A percentile compares a stretch with the other conserved stretches of the same genome.
These are phyloP conservation scores for Omphalea diandra DNA, from an alignment of 441 rosid genomes.

Conservation along the genomic window DNA sequence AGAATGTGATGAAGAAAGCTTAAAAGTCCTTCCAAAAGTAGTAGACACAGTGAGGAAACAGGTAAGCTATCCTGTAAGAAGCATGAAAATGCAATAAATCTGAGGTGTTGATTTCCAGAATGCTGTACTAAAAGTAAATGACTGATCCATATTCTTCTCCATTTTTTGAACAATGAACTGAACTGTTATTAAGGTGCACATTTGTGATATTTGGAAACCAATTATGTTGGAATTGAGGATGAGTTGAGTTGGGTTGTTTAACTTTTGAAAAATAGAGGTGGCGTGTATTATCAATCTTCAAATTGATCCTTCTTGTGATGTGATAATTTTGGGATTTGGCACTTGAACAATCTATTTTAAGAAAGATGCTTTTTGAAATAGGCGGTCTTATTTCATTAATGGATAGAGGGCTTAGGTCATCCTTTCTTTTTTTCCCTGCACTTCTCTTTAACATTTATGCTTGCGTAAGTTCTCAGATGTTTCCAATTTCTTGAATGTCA, in stretches of 20 bases:
- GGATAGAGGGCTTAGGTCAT: not conserved
- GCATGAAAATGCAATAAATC: not conserved
- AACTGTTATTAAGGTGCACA: not conserved
- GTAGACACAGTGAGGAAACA: slow-evolving; percentile 89
- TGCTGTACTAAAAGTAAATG: not conserved
- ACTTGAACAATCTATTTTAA: not conserved
- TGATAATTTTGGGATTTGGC: not conserved
- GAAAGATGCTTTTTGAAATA: not conserved
- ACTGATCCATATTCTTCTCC: not conserved
- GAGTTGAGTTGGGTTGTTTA: not conserved
- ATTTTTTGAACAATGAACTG: not conserved
- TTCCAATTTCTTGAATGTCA: slow-evolving; percentile 23
- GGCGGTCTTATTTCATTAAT: not conserved
- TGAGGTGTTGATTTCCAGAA: not conserved
- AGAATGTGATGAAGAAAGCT: slow-evolving; percentile 84
- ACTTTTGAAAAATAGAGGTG: not conserved
- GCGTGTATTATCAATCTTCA: not conserved
- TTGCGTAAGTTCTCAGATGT: slow-evolving; percentile 16
- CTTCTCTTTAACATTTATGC: slow-evolving; percentile 4
- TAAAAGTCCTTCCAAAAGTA: slow-evolving; percentile 68
- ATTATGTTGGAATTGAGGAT: not conserved
- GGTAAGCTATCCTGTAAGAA: slow-evolving; percentile 40
- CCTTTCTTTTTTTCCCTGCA: not conserved
- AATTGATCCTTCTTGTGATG: no score
- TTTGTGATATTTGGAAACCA: not conserved